Percentiles rank a stretch among this genome's conserved stretches.
Conservation (phyloP, 2,329 filamentous ascomycete genomes). For the Karstenula rhodostoma region DNA sequence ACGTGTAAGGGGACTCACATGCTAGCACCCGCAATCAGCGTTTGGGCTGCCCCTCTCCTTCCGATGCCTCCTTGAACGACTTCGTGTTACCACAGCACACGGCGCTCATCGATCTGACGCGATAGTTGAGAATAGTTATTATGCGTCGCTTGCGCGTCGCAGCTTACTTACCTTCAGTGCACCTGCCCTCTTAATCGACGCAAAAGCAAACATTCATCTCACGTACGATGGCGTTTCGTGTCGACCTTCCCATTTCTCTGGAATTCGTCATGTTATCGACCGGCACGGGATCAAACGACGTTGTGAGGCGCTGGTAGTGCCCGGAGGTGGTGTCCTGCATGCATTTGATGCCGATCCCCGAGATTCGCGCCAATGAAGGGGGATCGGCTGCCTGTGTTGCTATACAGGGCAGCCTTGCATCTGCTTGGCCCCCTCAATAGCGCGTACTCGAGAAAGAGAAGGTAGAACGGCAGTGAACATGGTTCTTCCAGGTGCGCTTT, state of each 20-base stretch:
- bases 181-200: background rate
- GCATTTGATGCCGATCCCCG: slow-evolving; percentile 29
- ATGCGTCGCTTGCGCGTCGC: background rate
- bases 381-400: slow-evolving; percentile 33
- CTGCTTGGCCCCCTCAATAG: slow-evolving; percentile 12
- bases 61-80: background rate
- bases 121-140: background rate
- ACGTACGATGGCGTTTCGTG: slow-evolving; percentile 28
- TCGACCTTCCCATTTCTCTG: slow-evolving; percentile 26
- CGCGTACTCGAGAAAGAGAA: slow-evolving; percentile 11
- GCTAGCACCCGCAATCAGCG: slow-evolving; percentile 9
- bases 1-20: slow-evolving; percentile 16
- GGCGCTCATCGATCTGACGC: background rate
- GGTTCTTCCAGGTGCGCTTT: background rate
- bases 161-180: background rate
- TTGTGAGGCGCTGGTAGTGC: slow-evolving; percentile 41
- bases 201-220: slow-evolving; percentile 12
- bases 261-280: slow-evolving; percentile 17
- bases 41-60: background rate
- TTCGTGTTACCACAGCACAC: background rate
- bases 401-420: slow-evolving; percentile 22
- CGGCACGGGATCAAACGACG: slow-evolving; percentile 37
- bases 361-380: slow-evolving; percentile 29
- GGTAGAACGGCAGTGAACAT: background rate
- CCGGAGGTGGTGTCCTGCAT: slow-evolving; percentile 25